A percentile compares a stretch with the other conserved stretches of the same genome.
Evolutionary conservation across 2,329 filamentous ascomycete genomes (phyloP).

Genomic region (Ascochyta pisi): DNA sequence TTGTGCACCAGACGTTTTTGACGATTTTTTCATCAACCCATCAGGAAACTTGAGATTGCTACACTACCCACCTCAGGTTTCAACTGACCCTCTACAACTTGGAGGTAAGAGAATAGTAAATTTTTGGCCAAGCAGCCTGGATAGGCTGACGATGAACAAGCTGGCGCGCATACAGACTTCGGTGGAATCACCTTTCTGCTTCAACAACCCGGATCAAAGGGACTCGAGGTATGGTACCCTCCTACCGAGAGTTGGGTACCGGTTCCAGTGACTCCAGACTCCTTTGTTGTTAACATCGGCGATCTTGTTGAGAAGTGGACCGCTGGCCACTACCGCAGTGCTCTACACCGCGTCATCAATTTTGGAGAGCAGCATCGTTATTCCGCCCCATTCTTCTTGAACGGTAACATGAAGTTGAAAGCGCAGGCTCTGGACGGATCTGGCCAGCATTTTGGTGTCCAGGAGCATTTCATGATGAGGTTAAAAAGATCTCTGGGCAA

Average conservation of each 20-base stretch:
- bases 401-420: constrained; percentile 4
- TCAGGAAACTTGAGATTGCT: constrained; percentile 18
- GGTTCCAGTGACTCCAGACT: constrained; percentile 9
- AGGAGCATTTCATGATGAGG: constrained; percentile 8
- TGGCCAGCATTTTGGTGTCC: not conserved
- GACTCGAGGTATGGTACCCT: constrained; percentile 19
- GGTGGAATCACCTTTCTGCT: constrained; percentile 24
- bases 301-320: constrained; percentile 19
- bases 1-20: constrained; percentile 10
- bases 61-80: constrained; percentile 16
- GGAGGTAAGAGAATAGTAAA: constrained; percentile 4
- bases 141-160: not conserved
- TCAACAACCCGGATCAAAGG: constrained; percentile 21
- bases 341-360: constrained; percentile 19
- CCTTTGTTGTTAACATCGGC: constrained; percentile 18
- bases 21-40: constrained; percentile 15
- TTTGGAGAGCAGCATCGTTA: constrained; percentile 3
- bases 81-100: constrained; percentile 13
- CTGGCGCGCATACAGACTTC: constrained; percentile 26
- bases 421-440: not conserved
- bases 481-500: constrained; percentile 3
- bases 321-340: constrained; percentile 15
- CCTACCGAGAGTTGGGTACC: constrained; percentile 15
- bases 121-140: not conserved
- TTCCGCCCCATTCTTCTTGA: constrained; percentile 3